Evolutionary conservation across 768 basidiomycete genomes (phyloP).

Genomic region (Leccinellum rugosiceps): DNA sequence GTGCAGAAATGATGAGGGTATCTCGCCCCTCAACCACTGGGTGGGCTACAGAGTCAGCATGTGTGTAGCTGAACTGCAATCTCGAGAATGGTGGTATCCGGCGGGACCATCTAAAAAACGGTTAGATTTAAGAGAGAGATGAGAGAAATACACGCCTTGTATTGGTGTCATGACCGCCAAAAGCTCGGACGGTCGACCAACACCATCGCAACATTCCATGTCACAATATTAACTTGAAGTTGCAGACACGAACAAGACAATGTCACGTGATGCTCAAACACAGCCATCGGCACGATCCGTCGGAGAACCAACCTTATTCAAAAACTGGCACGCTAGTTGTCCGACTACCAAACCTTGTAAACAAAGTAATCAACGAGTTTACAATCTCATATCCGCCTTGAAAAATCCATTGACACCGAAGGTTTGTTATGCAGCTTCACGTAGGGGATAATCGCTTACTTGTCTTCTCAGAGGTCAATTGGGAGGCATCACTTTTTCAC

Average conservation of each 20-base stretch:
- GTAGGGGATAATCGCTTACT: background rate
- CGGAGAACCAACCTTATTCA: constrained; percentile 29
- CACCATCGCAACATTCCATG: constrained; percentile 84
- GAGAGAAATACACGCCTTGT: constrained; percentile 20
- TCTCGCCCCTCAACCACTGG: background rate
- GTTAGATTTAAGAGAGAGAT: background rate
- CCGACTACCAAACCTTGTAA: constrained; percentile 22
- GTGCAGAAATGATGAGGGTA: background rate
- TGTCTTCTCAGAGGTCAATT: constrained; percentile 72
- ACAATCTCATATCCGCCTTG: constrained; percentile 56
- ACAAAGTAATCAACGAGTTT: constrained; percentile 1
- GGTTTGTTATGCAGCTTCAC: constrained; percentile 42
- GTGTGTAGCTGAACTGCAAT: background rate
- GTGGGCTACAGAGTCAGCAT: background rate
- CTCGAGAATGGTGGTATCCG: background rate
- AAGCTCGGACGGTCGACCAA: constrained; percentile 48
- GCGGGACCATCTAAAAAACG: constrained; percentile 1
- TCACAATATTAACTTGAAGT: constrained; percentile 22
- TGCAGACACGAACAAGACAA: background rate
- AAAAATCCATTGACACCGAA: constrained; percentile 92
- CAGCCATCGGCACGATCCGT: constrained; percentile 13
- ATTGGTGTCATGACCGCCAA: constrained; percentile 35
- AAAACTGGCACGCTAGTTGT: constrained; percentile 26
- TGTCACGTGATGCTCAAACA: background rate
- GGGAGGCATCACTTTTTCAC: constrained; percentile 91